phyloP scores from a whole-genome alignment of 2,329 filamentous ascomycete genomes.

The Plenodomus biglobosus region DNA sequence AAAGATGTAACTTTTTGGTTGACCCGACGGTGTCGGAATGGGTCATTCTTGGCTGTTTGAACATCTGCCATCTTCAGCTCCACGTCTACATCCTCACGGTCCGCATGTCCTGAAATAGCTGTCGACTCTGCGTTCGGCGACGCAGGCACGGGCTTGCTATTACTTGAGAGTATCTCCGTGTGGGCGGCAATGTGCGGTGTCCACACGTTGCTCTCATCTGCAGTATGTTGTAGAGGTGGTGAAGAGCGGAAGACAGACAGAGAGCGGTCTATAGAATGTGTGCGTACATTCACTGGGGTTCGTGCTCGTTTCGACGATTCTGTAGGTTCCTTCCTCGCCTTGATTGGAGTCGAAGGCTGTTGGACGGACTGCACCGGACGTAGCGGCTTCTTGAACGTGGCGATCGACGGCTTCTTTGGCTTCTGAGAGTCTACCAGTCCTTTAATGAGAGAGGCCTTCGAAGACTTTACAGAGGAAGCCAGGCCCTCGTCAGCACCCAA shows the following conservation, averaged over 20 bases:
- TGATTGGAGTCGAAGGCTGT: slow-evolving; percentile 18
- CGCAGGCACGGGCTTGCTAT: slow-evolving; percentile 47
- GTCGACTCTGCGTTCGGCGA: slow-evolving; percentile 45
- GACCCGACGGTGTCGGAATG: slow-evolving; percentile 23
- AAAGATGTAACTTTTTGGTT: slow-evolving; percentile 23
- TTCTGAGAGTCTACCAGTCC: slow-evolving; percentile 12
- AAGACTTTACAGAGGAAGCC: not conserved
- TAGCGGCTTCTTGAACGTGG: slow-evolving; percentile 22
- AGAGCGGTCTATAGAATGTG: slow-evolving; percentile 1
- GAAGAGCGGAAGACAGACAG: slow-evolving; percentile 12
- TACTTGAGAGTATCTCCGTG: slow-evolving; percentile 43
- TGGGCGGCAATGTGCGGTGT: slow-evolving; percentile 3
- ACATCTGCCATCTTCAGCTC: slow-evolving; percentile 28
- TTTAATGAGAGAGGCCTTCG: slow-evolving; percentile 13
- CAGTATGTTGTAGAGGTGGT: slow-evolving; percentile 9
- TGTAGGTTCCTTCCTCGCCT: slow-evolving; percentile 1
- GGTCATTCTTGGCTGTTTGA: slow-evolving; percentile 32
- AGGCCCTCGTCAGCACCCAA: not conserved
- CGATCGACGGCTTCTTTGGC: slow-evolving; percentile 1
- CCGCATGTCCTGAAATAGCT: slow-evolving; percentile 44
- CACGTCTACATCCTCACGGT: slow-evolving; percentile 31
- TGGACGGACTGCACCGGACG: slow-evolving; percentile 8
- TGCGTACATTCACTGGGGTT: slow-evolving; percentile 10
- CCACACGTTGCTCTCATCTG: slow-evolving; percentile 6
- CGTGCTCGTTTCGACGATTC: slow-evolving; percentile 6